Evolutionary conservation across 2,329 filamentous ascomycete species (phyloP).

Genomic region (Aspergillus luchuensis): DNA sequence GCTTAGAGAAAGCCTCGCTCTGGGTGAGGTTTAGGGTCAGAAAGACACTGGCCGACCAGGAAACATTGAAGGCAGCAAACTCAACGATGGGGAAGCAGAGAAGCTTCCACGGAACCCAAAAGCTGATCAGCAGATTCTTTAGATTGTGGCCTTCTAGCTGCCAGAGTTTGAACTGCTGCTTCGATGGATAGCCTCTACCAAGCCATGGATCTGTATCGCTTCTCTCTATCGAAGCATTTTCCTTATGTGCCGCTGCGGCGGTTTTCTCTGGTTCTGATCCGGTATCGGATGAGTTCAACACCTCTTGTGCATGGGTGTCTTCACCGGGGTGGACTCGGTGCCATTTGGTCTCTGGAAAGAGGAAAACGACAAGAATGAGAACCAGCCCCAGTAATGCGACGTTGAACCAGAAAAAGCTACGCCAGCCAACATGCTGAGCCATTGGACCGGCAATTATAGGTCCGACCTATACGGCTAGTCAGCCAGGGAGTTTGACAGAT

Average conservation of each 20-base stretch:
- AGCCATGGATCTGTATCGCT: conserved; percentile 55
- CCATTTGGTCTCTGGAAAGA: conserved; percentile 67
- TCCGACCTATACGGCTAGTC: conserved; percentile 42
- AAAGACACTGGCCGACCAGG: conserved; percentile 61
- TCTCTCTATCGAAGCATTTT: conserved; percentile 22
- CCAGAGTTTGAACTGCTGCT: conserved; percentile 58
- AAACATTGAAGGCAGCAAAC: conserved; percentile 63
- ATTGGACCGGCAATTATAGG: conserved; percentile 64
- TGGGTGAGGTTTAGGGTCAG: conserved; percentile 64
- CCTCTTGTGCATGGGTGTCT: conserved; percentile 17
- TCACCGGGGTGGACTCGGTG: conserved; percentile 46
- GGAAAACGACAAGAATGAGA: conserved; percentile 56
- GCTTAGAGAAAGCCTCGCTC: conserved; percentile 56
- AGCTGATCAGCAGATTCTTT: conserved; percentile 52
- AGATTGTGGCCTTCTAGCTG: conserved; percentile 50
- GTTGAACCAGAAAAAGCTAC: conserved; percentile 69
- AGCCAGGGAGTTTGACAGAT: not conserved
- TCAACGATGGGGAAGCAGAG: conserved; percentile 65
- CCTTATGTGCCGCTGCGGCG: conserved; percentile 11
- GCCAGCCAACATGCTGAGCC: conserved; percentile 60
- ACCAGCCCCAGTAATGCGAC: conserved; percentile 56
- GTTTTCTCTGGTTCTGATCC: conserved; percentile 22
- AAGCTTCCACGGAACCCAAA: conserved; percentile 65
- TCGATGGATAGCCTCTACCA: conserved; percentile 57
- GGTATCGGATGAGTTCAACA: not conserved